Conservation (phyloP, 495 filamentous ascomycete species). For the Lophiotrema nucula region DNA sequence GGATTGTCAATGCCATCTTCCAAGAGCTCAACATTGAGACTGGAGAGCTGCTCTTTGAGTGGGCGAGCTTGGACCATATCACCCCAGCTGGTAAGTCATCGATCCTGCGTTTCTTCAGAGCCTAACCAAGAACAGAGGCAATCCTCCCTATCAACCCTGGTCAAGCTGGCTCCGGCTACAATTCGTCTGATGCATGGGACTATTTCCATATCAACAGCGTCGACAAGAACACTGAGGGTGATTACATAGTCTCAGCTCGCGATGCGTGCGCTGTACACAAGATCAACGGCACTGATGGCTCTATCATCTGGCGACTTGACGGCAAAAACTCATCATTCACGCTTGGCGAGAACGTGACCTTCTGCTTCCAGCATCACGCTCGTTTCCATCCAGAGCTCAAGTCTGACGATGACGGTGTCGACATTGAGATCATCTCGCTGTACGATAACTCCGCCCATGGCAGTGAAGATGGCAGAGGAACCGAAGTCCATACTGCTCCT, state of each 20-base stretch:
- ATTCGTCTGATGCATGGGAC: constrained; percentile 37
- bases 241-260: constrained; percentile 48
- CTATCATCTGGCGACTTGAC: constrained; percentile 48
- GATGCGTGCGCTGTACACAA: constrained; percentile 42
- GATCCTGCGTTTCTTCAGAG: no score
- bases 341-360: constrained; percentile 46
- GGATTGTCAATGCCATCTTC: constrained; percentile 49
- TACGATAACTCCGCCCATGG: constrained; percentile 44
- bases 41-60: constrained; percentile 44
- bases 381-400: constrained; percentile 38
- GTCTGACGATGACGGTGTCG: constrained; percentile 6
- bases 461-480: constrained; percentile 21
- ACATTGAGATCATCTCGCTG: constrained; percentile 35
- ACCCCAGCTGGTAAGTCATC: no score
- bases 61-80: constrained; percentile 41
- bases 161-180: constrained; percentile 51
- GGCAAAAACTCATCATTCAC: constrained; percentile 48
- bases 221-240: constrained; percentile 38
- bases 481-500: constrained; percentile 31
- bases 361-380: constrained; percentile 57
- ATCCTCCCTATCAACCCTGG: constrained; percentile 54
- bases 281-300: constrained; percentile 43
- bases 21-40: constrained; percentile 47
- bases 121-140: no score
- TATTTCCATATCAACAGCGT: constrained; percentile 47